Evolutionary conservation across 371 early-diverging fungal genomes (phyloP).

Genomic region (Globomyces sp.): DNA sequence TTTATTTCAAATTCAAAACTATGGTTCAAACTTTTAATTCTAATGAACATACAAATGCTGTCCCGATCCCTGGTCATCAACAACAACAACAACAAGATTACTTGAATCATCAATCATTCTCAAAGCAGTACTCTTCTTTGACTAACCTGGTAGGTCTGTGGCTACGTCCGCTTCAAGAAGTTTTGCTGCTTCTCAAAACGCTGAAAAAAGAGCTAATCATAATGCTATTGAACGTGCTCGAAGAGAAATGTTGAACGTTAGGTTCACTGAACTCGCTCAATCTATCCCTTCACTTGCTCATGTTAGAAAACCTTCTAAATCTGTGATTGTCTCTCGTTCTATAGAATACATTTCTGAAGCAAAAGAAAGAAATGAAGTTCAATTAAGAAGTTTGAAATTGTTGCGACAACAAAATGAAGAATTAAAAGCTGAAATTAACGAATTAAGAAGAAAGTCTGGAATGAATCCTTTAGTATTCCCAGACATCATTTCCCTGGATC

Average conservation of each 20-base stretch:
- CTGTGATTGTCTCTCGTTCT: slow-evolving; percentile 59
- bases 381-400: slow-evolving; percentile 17
- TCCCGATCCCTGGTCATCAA: neutral
- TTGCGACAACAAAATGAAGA: slow-evolving; percentile 20
- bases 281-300: slow-evolving; percentile 71
- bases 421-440: slow-evolving; percentile 26
- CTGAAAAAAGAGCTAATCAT: slow-evolving; percentile 70
- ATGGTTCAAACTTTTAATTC: no score
- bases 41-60: neutral
- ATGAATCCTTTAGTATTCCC: slow-evolving; percentile 16
- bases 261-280: slow-evolving; percentile 76
- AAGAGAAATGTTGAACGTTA: slow-evolving; percentile 70
- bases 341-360: slow-evolving; percentile 26
- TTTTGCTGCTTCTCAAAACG: slow-evolving; percentile 19
- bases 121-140: neutral
- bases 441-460: slow-evolving; percentile 22
- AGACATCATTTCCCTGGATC: slow-evolving; percentile 3
- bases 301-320: slow-evolving; percentile 73
- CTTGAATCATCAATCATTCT: slow-evolving; percentile 3
- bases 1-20: no score
- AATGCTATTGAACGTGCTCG: slow-evolving; percentile 79
- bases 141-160: neutral
- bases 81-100: neutral
- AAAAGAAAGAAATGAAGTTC: slow-evolving; percentile 21
- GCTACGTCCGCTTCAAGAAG: neutral